A percentile compares a stretch with the other conserved stretches of the same genome.
Conservation (phyloP, 2,329 filamentous ascomycete genomes). For the Colletotrichum simmondsii region DNA sequence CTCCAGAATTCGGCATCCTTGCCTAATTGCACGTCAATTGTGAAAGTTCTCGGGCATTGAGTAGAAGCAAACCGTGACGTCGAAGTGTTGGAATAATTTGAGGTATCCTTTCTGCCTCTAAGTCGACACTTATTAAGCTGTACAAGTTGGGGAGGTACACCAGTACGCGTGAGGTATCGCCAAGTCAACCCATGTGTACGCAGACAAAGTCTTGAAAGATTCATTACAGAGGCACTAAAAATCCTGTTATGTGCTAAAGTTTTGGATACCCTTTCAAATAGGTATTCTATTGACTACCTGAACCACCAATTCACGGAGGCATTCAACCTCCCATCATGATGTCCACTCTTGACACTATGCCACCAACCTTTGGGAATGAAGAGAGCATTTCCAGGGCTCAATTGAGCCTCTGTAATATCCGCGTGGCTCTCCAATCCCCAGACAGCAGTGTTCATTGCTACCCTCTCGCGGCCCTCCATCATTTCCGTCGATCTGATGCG, state of each 20-base stretch:
- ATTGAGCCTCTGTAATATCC: constrained; percentile 60
- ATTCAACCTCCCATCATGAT: constrained; percentile 48
- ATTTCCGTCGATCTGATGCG: constrained; percentile 83
- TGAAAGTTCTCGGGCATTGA: too few species aligned
- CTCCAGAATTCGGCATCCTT: too few species aligned
- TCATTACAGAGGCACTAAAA: not conserved
- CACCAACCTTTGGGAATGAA: constrained; percentile 76
- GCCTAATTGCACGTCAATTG: too few species aligned
- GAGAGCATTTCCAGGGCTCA: constrained; percentile 75
- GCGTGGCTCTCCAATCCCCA: constrained; percentile 64
- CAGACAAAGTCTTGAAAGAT: not conserved
- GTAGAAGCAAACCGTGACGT: too few species aligned
- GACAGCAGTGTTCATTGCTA: constrained; percentile 72
- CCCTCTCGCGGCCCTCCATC: constrained; percentile 84
- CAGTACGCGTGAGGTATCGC: not conserved
- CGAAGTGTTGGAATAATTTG: too few species aligned
- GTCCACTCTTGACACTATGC: constrained; percentile 55
- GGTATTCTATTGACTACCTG: constrained; percentile 39
- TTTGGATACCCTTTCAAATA: too few species aligned
- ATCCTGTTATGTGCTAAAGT: too few species aligned
- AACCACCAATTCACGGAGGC: constrained; percentile 60
- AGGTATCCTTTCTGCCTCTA: too few species aligned
- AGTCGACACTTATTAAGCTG: too few species aligned
- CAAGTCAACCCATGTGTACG: not conserved
- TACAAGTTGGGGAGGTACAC: too few species aligned